These are phyloP conservation scores for Alternaria viburni DNA, from an alignment of 2,329 filamentous ascomycete species.

Conservation along the genomic window DNA sequence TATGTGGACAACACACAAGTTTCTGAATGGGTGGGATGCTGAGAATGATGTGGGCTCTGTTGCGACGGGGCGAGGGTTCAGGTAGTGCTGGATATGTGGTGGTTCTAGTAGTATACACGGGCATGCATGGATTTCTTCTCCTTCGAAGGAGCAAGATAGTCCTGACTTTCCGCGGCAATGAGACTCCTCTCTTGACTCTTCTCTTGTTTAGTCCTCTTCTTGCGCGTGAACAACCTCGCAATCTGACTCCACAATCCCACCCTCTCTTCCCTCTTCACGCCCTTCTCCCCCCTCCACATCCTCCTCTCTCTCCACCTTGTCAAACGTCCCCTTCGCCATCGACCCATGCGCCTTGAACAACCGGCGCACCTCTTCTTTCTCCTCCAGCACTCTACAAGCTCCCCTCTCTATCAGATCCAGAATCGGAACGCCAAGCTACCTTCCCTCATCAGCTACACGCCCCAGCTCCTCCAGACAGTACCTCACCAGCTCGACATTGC, in stretches of 20 bases:
- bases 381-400: neutral
- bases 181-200: neutral
- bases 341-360: neutral
- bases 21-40: neutral
- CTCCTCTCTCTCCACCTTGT: neutral
- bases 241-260: neutral
- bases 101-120: neutral
- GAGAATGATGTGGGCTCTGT: neutral
- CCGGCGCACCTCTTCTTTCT: neutral
- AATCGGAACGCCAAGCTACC: rapidly evolving
- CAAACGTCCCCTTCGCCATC: neutral
- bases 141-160: neutral
- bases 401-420: neutral
- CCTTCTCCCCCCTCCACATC: too few species aligned
- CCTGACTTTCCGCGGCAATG: neutral
- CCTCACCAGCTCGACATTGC: neutral
- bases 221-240: neutral
- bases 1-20: neutral
- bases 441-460: neutral
- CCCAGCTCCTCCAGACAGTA: neutral
- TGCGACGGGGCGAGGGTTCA: too few species aligned
- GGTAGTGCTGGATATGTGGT: neutral
- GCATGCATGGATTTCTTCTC: neutral
- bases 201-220: neutral
- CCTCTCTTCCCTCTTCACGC: neutral